Conservation (phyloP, 495 filamentous ascomycete species). For the Annulohypoxylon stygium region DNA sequence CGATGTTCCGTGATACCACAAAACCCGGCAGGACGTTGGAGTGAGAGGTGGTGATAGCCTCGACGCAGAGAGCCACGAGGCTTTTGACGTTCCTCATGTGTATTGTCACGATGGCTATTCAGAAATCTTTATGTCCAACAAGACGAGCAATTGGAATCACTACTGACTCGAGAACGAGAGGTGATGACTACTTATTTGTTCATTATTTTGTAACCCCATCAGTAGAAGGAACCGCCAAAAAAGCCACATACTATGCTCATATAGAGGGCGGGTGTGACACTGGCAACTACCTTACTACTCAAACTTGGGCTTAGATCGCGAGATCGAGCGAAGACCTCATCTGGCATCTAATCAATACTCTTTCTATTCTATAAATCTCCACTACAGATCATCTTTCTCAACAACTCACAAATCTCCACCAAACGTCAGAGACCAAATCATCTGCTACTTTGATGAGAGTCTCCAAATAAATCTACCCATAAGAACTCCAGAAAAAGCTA, state of each 20-base stretch:
- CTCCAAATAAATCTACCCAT: not conserved
- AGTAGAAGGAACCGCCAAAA: not conserved
- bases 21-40: not conserved
- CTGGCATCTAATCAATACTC: not conserved
- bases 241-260: not conserved
- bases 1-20: not conserved
- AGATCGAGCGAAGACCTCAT: not conserved
- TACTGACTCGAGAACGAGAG: constrained; percentile 12
- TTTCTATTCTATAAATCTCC: not conserved
- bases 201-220: not conserved
- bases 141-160: constrained; percentile 8
- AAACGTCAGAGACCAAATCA: not conserved
- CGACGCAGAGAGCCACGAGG: constrained; percentile 1
- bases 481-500: not conserved
- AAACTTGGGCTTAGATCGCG: not conserved
- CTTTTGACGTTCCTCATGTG: not conserved
- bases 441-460: not conserved
- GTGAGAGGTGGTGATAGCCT: not conserved
- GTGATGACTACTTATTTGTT: not conserved
- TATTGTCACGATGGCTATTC: not conserved
- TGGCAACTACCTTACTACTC: not conserved
- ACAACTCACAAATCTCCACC: constrained; percentile 5
- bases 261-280: not conserved
- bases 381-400: not conserved
- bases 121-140: not conserved